These are phyloP conservation scores for Ilyonectria robusta DNA, from an alignment of 2,329 filamentous ascomycete genomes.

Conservation along the genomic window DNA sequence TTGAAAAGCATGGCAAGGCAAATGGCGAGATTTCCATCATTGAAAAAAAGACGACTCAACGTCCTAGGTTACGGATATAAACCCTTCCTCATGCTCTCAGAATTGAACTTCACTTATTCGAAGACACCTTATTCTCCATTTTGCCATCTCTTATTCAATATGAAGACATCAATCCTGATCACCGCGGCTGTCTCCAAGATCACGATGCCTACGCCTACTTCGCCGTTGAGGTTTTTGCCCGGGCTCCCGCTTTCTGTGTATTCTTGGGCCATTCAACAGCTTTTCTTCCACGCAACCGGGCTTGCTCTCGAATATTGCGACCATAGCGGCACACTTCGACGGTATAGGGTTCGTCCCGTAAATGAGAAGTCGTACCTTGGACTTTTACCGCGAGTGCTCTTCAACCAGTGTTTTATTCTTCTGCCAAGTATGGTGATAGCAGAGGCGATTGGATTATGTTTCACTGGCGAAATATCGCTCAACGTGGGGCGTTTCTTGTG, in stretches of 20 bases:
- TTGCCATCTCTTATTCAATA: neutral
- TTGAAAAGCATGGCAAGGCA: neutral
- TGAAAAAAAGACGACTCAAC: neutral
- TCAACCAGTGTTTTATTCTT: neutral
- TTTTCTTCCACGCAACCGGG: neutral
- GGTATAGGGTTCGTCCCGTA: neutral
- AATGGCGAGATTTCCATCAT: neutral
- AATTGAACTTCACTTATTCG: constrained; percentile 1
- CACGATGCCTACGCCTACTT: neutral
- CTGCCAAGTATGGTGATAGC: neutral
- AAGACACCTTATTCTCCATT: neutral
- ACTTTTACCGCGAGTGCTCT: constrained; percentile 1
- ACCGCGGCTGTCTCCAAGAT: neutral
- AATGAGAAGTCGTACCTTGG: constrained; percentile 3
- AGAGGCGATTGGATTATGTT: constrained; percentile 1
- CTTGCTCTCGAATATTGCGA: neutral
- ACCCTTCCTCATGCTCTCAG: neutral
- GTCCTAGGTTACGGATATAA: neutral
- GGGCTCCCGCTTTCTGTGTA: constrained; percentile 1
- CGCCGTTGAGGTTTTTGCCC: neutral
- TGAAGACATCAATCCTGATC: neutral
- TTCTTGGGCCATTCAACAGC: constrained; percentile 3
- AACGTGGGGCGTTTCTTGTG: neutral
- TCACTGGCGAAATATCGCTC: neutral
- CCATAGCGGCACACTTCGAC: neutral